Percentiles rank a stretch among this genome's conserved stretches.
Conservation (phyloP, 164 flowering plant species). For the Dillenia suffruticosa region DNA sequence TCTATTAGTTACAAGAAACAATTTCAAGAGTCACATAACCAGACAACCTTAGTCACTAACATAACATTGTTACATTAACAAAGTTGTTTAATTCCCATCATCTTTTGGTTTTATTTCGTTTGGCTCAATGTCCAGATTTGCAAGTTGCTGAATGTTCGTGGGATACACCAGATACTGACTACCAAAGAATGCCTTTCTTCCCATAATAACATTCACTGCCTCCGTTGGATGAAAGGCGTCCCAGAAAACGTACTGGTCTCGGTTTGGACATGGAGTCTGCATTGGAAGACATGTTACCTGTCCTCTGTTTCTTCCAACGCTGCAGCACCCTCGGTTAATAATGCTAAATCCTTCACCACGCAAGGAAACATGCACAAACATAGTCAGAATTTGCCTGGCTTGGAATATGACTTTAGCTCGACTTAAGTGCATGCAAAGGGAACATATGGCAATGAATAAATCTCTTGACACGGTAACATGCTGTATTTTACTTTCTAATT, state of each 20-base stretch:
- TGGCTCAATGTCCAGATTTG: slow-evolving; percentile 29
- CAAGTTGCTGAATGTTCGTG: slow-evolving; percentile 72
- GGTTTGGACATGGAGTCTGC: slow-evolving; percentile 66
- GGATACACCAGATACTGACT: slow-evolving; percentile 44
- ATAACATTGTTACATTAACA: no score
- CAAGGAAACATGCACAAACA: neutral
- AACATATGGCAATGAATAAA: neutral
- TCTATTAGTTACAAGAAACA: no score
- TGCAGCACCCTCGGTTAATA: slow-evolving; percentile 76
- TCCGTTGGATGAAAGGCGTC: slow-evolving; percentile 96
- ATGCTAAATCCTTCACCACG: slow-evolving; percentile 53
- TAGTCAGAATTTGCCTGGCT: no score
- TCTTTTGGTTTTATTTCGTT: neutral
- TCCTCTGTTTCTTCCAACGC: slow-evolving; percentile 82
- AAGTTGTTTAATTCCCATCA: no score
- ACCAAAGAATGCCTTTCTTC: slow-evolving; percentile 59
- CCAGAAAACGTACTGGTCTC: slow-evolving; percentile 79
- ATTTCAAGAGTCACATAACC: no score
- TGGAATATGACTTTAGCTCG: no score
- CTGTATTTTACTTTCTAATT: neutral
- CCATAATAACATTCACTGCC: slow-evolving; percentile 66
- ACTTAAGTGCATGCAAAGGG: no score
- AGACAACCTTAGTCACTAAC: no score
- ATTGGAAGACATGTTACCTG: slow-evolving; percentile 91
- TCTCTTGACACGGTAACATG: neutral